Base-by-base conservation (phyloP, 2,329 filamentous ascomycete genomes). In the Ceratocystis cubensis region DNA sequence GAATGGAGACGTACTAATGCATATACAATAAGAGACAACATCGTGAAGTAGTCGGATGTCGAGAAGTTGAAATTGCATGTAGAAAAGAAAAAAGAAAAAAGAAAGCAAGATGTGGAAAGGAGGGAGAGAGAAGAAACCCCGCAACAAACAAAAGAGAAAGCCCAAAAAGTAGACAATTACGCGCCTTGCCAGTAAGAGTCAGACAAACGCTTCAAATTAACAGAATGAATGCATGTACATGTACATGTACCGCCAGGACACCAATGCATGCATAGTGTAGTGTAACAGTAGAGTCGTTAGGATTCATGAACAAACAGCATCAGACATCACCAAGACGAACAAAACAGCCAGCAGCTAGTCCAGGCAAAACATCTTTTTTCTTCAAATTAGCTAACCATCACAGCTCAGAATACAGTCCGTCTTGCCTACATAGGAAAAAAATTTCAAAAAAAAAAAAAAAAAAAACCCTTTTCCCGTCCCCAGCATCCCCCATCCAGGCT, bases 21-120 rank as follows among this genome's bases (percentile, higher is more conserved):
- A 37, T 65, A 65, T 1, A 65, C 41, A 3, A 45, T 59, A 22
- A 65, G 37, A n/a, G 63, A 41, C 48, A 33, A 41, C 63, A 44
- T 57, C 0, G 20, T 59, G 1, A 22, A 33, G 20, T 5, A 13
- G 15, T 10, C 22, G 37, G 20, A 22, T 44, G 41, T 44, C 20
- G 17, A 25, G 5, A 5, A 44, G 28, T 1, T 17, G 20, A 20
- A 5, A 5, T 8, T 6, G 37, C 13, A 6, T 15, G 22, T 5
- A 37, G 2, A 5, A 10, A 44, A n/a, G 59, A 45, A 65, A 1
- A 20, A 20, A n/a, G 59, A 45, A 65, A 45, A 44, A 53, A 37
- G 48, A 64, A 41, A 1, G 8, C 37, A 8, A 13, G 37, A 13
- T 3, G 37, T 41, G 46, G 48, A 37, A 64, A 56, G 8, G 33